phyloP scores from a whole-genome alignment of 805 yeast species.

The Kuraishia molischiana region DNA sequence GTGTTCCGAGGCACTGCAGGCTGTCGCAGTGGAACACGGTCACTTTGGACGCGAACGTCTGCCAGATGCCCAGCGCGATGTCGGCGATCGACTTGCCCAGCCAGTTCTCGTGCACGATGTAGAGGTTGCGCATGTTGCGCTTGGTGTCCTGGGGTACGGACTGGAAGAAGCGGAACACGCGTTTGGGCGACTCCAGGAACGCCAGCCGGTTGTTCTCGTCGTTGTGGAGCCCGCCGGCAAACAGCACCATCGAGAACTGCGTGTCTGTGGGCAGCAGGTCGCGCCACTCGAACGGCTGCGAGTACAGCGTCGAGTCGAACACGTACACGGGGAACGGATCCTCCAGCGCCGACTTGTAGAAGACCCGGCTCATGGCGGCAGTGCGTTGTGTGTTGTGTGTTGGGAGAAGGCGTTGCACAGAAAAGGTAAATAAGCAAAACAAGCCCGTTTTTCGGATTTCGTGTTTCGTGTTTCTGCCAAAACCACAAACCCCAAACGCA shows the following conservation, averaged over 20 bases:
- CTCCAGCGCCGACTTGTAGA: not conserved
- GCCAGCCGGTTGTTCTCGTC: not conserved
- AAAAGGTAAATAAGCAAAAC: not conserved
- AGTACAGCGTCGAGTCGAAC: conserved; percentile 76
- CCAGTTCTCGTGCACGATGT: conserved; percentile 89
- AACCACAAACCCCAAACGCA: no score
- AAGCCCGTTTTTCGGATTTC: no score
- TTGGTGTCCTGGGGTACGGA: conserved; percentile 48
- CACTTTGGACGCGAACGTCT: conserved; percentile 7
- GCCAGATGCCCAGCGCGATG: conserved; percentile 48
- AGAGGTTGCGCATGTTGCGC: conserved; percentile 48
- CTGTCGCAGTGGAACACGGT: conserved; percentile 22
- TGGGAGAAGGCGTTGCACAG: not conserved
- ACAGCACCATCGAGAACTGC: conserved; percentile 60
- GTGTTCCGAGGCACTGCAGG: conserved; percentile 26
- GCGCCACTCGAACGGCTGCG: conserved; percentile 33
- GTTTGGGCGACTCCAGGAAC: not conserved
- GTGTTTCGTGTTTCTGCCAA: no score
- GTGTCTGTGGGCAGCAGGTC: conserved; percentile 31
- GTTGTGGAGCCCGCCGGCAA: conserved; percentile 70
- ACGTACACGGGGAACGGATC: conserved; percentile 36
- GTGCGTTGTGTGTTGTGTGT: not conserved
- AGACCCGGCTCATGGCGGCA: not conserved
- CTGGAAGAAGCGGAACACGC: conserved; percentile 29
- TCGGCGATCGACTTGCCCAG: conserved; percentile 71